Evolutionary conservation across 768 basidiomycete genomes (phyloP), one percentile per base, ranked within the genome.

Genomic region (Leccinum uliginosum): DNA sequence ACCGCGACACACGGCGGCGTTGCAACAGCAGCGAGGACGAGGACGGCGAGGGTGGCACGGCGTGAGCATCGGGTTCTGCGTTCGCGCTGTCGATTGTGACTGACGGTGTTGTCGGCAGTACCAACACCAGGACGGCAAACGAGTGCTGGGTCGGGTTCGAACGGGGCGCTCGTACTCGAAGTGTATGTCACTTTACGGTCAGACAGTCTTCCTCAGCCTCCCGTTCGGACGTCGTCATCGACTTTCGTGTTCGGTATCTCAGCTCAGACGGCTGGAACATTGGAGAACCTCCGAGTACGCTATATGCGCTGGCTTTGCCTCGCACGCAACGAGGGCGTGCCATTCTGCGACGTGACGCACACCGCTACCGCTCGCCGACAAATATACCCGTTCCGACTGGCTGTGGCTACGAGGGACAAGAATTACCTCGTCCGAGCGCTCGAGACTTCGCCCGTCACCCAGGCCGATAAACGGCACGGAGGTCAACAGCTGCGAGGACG

Each of bases 121-220:
- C n/a, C n/a, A n/a, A n/a, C n/a, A n/a, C n/a, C n/a, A n/a, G n/a
- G n/a, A n/a, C n/a, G n/a, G n/a, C n/a, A n/a, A n/a, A n/a, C n/a
- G n/a, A n/a, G n/a, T n/a, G n/a, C n/a, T n/a, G n/a, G n/a, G n/a
- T 77, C 87, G 23, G 88, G 88, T 0, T 87, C 86, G 8, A 89
- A 89, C 57, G 77, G 80, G 3, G 80, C 85, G 0, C 62, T 88
- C 12, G 48, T 89, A 7, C 61, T 89, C 3, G 83, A 89, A 59
- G 86, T 88, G 61, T 69, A 76, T 59, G 11, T 68, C 29, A 54
- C 64, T 9, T 10, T n/a, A n/a, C 2, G 38, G 11, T 60, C 56
- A 1, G n/a, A 48, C 3, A 34, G 30, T 21, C 24, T 53, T 10
- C 24, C 51, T 0, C 30, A 19, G 14, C 34, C 53, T 0, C 55